phyloP scores from a whole-genome alignment of 176 grass and related monocot genomes.

The Juncus effusus region DNA sequence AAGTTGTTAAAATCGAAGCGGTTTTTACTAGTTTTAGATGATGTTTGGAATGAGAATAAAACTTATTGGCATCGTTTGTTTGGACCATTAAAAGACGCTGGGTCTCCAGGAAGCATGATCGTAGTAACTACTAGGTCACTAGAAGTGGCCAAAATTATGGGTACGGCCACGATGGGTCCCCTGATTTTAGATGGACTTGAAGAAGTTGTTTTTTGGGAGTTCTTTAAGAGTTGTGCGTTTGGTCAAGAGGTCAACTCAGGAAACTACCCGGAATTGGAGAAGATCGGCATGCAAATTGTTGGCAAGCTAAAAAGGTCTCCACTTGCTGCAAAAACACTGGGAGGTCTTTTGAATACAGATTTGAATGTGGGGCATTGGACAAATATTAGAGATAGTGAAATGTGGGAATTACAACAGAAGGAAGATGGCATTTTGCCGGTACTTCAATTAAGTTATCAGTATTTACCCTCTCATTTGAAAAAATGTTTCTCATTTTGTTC shows the following conservation, averaged over 20 bases:
- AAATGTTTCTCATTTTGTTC: slow-evolving; percentile 7
- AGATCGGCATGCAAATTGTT: slow-evolving; percentile 15
- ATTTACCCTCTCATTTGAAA: too few species aligned
- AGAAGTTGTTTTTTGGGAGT: neutral
- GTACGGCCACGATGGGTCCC: neutral
- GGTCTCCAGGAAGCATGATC: slow-evolving; percentile 22
- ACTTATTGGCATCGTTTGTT: neutral
- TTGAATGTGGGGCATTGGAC: neutral
- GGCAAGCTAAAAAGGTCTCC: neutral
- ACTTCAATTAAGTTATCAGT: too few species aligned
- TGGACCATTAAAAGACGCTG: neutral
- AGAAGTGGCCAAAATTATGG: slow-evolving; percentile 1
- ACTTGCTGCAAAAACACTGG: slow-evolving; percentile 20
- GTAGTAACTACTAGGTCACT: slow-evolving; percentile 19
- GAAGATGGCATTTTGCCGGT: too few species aligned
- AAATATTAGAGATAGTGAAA: slow-evolving; percentile 4
- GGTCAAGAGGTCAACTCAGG: neutral
- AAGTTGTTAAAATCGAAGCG: neutral
- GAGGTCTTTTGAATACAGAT: neutral
- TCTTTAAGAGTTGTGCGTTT: slow-evolving; percentile 24
- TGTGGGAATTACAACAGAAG: too few species aligned
- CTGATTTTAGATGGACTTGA: neutral
- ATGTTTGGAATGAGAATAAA: slow-evolving; percentile 23
- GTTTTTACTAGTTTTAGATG: slow-evolving; percentile 32
- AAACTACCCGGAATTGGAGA: neutral